phyloP scores from a whole-genome alignment of 2,329 filamentous ascomycete species.

The Penicillium psychrosexuale region DNA sequence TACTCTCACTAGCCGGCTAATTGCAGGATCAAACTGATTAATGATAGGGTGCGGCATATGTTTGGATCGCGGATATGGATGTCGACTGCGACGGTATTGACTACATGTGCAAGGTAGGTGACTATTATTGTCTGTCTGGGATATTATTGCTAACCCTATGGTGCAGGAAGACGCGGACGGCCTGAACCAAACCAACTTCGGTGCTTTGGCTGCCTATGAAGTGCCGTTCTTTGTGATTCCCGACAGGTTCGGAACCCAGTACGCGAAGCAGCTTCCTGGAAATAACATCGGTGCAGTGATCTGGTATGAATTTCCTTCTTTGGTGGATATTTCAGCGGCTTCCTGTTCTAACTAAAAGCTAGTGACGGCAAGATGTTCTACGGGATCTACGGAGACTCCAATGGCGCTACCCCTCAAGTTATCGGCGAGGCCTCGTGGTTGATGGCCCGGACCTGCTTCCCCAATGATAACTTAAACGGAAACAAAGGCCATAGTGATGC shows the following conservation, averaged over 20 bases:
- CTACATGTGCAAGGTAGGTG: slow-evolving; percentile 24
- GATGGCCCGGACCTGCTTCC: slow-evolving; percentile 36
- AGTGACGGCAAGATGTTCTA: slow-evolving; percentile 36
- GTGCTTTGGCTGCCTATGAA: slow-evolving; percentile 31
- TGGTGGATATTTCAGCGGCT: too few relatives aligned
- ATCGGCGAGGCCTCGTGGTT: slow-evolving; percentile 36
- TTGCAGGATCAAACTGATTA: neutral
- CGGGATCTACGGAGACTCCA: slow-evolving; percentile 32
- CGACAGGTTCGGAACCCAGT: slow-evolving; percentile 24
- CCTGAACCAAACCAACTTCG: slow-evolving; percentile 27
- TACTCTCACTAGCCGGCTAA: neutral
- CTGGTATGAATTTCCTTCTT: slow-evolving; percentile 17
- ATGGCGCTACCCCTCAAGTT: slow-evolving; percentile 29
- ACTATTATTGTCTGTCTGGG: neutral
- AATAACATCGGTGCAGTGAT: slow-evolving; percentile 33
- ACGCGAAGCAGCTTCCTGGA: slow-evolving; percentile 20
- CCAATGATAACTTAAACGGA: slow-evolving; percentile 27
- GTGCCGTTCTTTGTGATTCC: slow-evolving; percentile 34
- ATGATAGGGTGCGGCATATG: slow-evolving; percentile 27
- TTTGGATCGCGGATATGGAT: slow-evolving; percentile 34
- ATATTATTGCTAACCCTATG: neutral
- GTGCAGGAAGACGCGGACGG: slow-evolving; percentile 30
- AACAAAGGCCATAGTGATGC: slow-evolving; percentile 23
- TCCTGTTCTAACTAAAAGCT: neutral
- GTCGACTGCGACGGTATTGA: slow-evolving; percentile 34